phyloP scores from a whole-genome alignment of 192 early-diverging fungal genomes.

The Phycomyces blakesleeanus region DNA sequence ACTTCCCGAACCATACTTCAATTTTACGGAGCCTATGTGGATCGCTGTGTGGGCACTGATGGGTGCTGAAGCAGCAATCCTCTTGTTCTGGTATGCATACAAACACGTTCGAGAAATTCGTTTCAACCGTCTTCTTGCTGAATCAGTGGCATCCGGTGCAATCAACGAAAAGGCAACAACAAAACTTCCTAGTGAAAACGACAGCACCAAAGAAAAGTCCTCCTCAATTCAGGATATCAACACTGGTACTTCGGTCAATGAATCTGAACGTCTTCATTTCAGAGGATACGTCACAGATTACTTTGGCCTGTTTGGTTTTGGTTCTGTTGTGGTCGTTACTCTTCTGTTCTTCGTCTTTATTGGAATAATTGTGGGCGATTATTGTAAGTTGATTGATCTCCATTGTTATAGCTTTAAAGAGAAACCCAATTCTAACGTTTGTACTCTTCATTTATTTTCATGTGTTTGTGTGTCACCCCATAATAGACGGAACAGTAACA shows the following conservation, averaged over 20 bases:
- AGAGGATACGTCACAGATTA: slow-evolving; percentile 58
- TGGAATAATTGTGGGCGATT: slow-evolving; percentile 64
- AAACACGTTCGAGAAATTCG: too few species aligned
- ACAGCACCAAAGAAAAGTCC: too few species aligned
- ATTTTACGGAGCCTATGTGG: slow-evolving; percentile 52
- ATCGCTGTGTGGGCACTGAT: slow-evolving; percentile 49
- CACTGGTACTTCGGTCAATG: background rate
- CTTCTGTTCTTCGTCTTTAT: slow-evolving; percentile 63
- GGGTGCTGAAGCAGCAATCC: slow-evolving; percentile 34
- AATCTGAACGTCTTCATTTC: slow-evolving; percentile 46
- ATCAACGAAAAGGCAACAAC: too few species aligned
- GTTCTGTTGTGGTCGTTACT: slow-evolving; percentile 50
- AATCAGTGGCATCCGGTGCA: too few species aligned
- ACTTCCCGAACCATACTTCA: slow-evolving; percentile 40
- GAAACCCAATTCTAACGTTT: too few species aligned
- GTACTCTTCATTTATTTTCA: too few species aligned
- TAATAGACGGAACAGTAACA: slow-evolving; percentile 47
- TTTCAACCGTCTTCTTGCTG: too few species aligned
- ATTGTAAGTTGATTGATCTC: slow-evolving; percentile 55
- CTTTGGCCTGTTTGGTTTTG: slow-evolving; percentile 49
- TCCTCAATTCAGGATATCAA: too few species aligned
- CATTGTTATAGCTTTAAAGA: too few species aligned
- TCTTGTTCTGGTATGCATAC: slow-evolving; percentile 17
- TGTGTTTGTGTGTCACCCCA: background rate
- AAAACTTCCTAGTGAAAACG: too few species aligned